A percentile compares a stretch with the other conserved stretches of the same genome.
These are phyloP conservation scores for Macrophomina tecta DNA, from an alignment of 2,329 filamentous ascomycete genomes.

Conservation along the genomic window DNA sequence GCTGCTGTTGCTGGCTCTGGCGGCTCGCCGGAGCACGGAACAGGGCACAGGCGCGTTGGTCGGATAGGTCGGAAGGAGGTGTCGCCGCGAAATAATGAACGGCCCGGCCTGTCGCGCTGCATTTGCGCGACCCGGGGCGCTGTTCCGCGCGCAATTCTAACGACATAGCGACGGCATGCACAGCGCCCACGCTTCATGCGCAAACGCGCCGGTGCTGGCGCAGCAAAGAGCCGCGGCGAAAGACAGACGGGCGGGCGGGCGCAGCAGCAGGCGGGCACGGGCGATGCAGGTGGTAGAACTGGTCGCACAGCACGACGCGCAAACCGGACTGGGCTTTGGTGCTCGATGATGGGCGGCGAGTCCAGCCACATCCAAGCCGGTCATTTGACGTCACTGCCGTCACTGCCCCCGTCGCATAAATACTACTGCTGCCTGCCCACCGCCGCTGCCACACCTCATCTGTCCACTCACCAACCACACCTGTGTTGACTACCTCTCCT, in stretches of 20 bases:
- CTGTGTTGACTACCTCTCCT: neutral
- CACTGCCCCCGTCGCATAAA: slow-evolving; percentile 6
- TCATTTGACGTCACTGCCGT: slow-evolving; percentile 11
- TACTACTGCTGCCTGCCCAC: neutral
- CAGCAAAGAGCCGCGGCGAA: neutral
- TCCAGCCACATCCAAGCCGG: slow-evolving; percentile 23
- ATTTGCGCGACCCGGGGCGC: neutral
- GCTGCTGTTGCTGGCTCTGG: neutral
- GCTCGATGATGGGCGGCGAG: slow-evolving; percentile 8
- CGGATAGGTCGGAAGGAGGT: slow-evolving; percentile 12
- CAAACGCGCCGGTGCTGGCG: neutral
- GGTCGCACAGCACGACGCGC: slow-evolving; percentile 9
- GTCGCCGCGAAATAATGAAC: neutral
- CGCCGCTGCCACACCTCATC: neutral
- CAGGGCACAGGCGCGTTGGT: neutral
- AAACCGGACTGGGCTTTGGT: slow-evolving; percentile 8
- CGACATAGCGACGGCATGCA: too few species aligned
- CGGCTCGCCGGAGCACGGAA: slow-evolving; percentile 11
- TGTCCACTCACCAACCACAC: neutral
- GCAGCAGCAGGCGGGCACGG: neutral
- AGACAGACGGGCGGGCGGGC: neutral
- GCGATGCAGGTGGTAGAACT: too few species aligned
- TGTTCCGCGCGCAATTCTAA: too few species aligned
- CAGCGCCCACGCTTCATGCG: too few species aligned
- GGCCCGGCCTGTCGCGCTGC: neutral